phyloP scores from a whole-genome alignment of 2,329 filamentous ascomycete species.

The Phaeoacremonium minimum region DNA sequence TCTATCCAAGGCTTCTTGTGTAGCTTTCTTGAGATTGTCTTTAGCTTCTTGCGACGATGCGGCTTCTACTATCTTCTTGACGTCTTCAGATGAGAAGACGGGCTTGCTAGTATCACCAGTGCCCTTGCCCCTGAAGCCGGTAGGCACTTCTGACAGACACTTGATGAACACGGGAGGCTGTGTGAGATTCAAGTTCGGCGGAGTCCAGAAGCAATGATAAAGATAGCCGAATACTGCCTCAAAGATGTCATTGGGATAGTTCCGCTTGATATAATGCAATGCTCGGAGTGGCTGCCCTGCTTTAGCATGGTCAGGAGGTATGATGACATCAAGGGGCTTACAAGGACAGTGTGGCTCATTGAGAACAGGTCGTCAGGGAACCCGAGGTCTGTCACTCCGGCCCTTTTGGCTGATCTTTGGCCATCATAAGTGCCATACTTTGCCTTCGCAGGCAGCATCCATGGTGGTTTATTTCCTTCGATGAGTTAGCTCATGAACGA shows the following conservation, averaged over 20 bases:
- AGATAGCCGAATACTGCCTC: constrained; percentile 49
- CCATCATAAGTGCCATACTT: constrained; percentile 44
- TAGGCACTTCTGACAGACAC: constrained; percentile 25
- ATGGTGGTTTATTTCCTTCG: constrained; percentile 70
- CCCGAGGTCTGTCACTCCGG: constrained; percentile 28
- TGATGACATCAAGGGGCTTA: constrained; percentile 9
- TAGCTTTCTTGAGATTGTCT: constrained; percentile 44
- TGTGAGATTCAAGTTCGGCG: constrained; percentile 53
- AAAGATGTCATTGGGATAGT: constrained; percentile 44
- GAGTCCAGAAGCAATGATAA: constrained; percentile 60
- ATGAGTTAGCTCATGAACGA: neutral
- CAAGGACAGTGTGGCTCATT: constrained; percentile 36
- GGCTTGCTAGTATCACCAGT: constrained; percentile 14
- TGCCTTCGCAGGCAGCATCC: constrained; percentile 65
- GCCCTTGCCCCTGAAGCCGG: constrained; percentile 6
- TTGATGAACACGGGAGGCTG: constrained; percentile 48
- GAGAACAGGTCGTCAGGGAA: constrained; percentile 39
- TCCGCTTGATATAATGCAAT: constrained; percentile 62
- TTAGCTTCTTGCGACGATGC: constrained; percentile 40
- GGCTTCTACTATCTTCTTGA: constrained; percentile 49
- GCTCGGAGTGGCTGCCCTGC: constrained; percentile 51
- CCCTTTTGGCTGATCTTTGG: constrained; percentile 29
- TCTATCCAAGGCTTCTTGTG: constrained; percentile 54
- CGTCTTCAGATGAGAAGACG: constrained; percentile 47
- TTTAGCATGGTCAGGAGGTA: neutral